phyloP scores from a whole-genome alignment of 2,329 filamentous ascomycete genomes.

The Neofusicoccum sp. region DNA sequence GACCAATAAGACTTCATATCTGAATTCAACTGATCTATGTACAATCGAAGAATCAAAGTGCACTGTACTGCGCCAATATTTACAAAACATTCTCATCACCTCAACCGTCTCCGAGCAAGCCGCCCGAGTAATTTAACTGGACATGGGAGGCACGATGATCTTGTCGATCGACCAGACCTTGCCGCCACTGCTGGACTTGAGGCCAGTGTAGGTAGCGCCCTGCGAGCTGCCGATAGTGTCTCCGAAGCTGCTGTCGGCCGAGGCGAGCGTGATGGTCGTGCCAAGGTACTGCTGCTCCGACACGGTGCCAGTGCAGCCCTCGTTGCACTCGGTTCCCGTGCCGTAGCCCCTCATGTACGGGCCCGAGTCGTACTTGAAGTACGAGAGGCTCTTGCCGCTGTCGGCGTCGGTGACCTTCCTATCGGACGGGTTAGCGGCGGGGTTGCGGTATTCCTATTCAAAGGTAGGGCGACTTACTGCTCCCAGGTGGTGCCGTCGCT shows the following conservation, averaged over 20 bases:
- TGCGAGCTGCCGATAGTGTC: conserved; percentile 6
- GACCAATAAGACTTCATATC: no score
- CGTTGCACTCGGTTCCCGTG: conserved; percentile 44
- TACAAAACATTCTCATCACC: no score
- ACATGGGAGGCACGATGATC: background rate
- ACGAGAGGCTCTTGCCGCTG: conserved; percentile 35
- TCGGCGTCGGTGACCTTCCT: conserved; percentile 36
- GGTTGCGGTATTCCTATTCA: no score
- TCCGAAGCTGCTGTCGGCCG: conserved; percentile 31
- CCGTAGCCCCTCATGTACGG: conserved; percentile 39
- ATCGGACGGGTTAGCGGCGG: background rate
- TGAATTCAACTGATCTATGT: no score
- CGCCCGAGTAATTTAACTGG: no score
- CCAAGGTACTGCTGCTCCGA: conserved; percentile 40
- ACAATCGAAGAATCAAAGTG: no score
- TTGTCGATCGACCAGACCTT: conserved; percentile 12
- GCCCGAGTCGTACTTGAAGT: conserved; percentile 36
- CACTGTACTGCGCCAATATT: no score
- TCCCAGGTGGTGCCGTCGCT: conserved; percentile 31
- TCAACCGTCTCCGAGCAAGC: no score
- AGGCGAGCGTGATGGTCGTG: conserved; percentile 40
- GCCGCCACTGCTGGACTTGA: background rate
- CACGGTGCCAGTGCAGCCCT: conserved; percentile 40
- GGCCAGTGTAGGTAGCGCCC: background rate
- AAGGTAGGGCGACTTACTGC: conserved; percentile 24